Percentiles rank a stretch among this genome's conserved stretches.
These are phyloP conservation scores for Gossypium longicalyx DNA, from an alignment of 345 rosid species.

Conservation along the genomic window DNA sequence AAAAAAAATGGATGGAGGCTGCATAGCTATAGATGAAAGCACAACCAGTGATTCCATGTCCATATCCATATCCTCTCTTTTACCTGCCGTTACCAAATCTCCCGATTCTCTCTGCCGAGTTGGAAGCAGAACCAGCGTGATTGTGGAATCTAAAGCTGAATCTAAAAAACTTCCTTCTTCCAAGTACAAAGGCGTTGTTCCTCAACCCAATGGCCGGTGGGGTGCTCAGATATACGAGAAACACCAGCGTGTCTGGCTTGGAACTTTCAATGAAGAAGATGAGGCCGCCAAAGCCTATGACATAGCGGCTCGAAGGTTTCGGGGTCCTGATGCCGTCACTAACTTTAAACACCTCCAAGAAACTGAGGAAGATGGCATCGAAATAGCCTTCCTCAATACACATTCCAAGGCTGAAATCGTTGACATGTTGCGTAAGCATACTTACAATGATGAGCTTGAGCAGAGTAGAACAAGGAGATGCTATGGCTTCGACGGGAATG, in stretches of 20 bases:
- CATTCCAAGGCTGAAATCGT: conserved; percentile 84
- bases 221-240: conserved; percentile 97
- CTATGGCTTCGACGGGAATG: conserved; percentile 23
- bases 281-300: conserved; percentile 87
- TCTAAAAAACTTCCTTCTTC: conserved; percentile 81
- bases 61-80: conserved; percentile 24
- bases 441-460: conserved; percentile 65
- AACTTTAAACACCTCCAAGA: conserved; percentile 47
- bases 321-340: conserved; percentile 76
- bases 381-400: conserved; percentile 47
- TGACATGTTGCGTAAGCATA: conserved; percentile 84
- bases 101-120: conserved; percentile 42
- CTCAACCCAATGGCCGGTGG: conserved; percentile 95
- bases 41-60: conserved; percentile 37
- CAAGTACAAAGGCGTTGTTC: conserved; percentile 86
- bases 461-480: conserved; percentile 45
- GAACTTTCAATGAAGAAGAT: conserved; percentile 73
- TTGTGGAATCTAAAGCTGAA: conserved; percentile 65
- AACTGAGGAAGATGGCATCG: conserved; percentile 35
- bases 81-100: conserved; percentile 17
- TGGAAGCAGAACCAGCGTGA: conserved; percentile 54
- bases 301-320: conserved; percentile 69
- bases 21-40: conserved; percentile 41
- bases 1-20: conserved; percentile 39
- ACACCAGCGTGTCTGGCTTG: conserved; percentile 92